phyloP scores from a whole-genome alignment of 805 yeast species.

The Ogataea degrootiae region DNA sequence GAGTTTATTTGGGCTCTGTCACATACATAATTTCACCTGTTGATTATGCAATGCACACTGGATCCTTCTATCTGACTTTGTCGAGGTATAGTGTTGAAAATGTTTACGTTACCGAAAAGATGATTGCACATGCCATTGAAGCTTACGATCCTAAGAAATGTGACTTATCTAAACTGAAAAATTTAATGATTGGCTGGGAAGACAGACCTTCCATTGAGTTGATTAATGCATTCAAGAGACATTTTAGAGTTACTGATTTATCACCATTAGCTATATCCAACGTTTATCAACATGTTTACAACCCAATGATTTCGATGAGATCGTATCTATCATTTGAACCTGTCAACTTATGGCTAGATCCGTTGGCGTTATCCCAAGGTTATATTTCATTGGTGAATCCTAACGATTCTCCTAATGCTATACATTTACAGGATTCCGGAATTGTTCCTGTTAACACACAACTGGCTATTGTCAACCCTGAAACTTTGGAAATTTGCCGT shows the following conservation, averaged over 20 bases:
- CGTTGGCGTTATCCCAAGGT: slow-evolving; percentile 87
- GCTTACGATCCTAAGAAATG: slow-evolving; percentile 47
- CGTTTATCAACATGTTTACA: slow-evolving; percentile 72
- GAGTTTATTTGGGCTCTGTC: slow-evolving; percentile 81
- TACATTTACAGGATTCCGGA: slow-evolving; percentile 89
- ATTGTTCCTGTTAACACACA: slow-evolving; percentile 94
- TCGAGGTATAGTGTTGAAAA: slow-evolving; percentile 81
- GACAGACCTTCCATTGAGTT: slow-evolving; percentile 67
- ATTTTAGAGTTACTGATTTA: slow-evolving; percentile 60
- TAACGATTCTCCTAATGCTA: slow-evolving; percentile 58
- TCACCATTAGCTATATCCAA: slow-evolving; percentile 67
- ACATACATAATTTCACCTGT: slow-evolving; percentile 77
- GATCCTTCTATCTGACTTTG: slow-evolving; percentile 61
- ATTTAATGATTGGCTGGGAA: slow-evolving; percentile 77
- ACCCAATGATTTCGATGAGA: slow-evolving; percentile 79
- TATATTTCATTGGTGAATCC: slow-evolving; percentile 75
- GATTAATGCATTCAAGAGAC: slow-evolving; percentile 51
- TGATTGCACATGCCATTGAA: slow-evolving; percentile 70
- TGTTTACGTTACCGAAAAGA: slow-evolving; percentile 76
- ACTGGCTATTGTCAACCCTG: slow-evolving; percentile 92
- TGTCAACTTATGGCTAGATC: slow-evolving; percentile 80
- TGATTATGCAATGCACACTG: slow-evolving; percentile 72
- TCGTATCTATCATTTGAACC: slow-evolving; percentile 89
- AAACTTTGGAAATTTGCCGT: slow-evolving; percentile 70
- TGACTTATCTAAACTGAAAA: slow-evolving; percentile 59